Evolutionary conservation across 495 filamentous ascomycete species (phyloP).

Genomic region (Podospora comata): DNA sequence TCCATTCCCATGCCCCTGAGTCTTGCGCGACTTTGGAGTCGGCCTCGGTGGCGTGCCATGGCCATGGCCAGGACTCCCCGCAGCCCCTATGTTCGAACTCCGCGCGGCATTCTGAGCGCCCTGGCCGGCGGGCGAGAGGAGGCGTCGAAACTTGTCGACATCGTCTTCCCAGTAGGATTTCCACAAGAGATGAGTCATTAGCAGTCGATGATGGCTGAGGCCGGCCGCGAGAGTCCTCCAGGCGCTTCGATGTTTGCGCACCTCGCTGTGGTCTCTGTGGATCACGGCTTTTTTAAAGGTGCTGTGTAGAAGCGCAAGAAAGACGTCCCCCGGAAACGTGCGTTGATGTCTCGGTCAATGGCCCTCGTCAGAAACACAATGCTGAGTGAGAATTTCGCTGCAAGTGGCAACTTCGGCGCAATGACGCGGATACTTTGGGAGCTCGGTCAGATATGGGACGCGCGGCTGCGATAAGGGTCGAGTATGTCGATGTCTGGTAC

Average conservation of each 20-base stretch:
- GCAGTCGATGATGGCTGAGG: constrained; percentile 35
- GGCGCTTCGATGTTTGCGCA: constrained; percentile 55
- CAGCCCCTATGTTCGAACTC: constrained; percentile 31
- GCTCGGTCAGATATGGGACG: background rate
- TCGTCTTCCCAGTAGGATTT: constrained; percentile 94
- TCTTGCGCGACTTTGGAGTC: constrained; percentile 45
- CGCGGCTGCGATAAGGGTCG: no score
- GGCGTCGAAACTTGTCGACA: constrained; percentile 81
- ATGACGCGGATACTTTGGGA: constrained; percentile 17
- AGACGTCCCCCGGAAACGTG: constrained; percentile 24
- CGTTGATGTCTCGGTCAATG: background rate
- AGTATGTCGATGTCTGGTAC: background rate
- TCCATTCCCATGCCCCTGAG: constrained; percentile 32
- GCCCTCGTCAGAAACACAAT: constrained; percentile 10
- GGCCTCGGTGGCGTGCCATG: constrained; percentile 47
- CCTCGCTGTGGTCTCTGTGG: constrained; percentile 80
- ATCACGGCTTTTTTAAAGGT: constrained; percentile 85
- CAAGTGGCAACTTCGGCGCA: constrained; percentile 21
- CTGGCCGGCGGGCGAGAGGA: constrained; percentile 65
- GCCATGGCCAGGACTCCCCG: constrained; percentile 30
- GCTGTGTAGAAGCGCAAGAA: constrained; percentile 41
- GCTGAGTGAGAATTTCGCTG: constrained; percentile 11
- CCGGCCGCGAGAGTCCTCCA: constrained; percentile 33
- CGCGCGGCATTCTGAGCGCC: constrained; percentile 47
- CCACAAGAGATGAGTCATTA: constrained; percentile 97